A percentile compares a stretch with the other conserved stretches of the same genome.
Evolutionary conservation across 73 alveolate genomes (phyloP).

Genomic region (Blepharisma japonicum): DNA sequence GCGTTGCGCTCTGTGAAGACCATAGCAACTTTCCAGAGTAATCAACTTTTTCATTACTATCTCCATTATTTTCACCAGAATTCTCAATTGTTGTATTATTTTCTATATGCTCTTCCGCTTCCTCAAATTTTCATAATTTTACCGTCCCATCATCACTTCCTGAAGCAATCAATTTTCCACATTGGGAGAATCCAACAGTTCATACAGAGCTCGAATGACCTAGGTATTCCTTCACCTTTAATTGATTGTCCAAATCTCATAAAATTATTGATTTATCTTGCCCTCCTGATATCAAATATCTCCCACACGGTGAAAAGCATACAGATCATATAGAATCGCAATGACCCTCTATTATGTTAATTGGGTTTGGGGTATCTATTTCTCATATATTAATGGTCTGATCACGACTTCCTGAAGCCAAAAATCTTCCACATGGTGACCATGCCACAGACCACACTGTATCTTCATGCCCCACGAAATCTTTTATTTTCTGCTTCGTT

Average conservation of each 20-base stretch:
- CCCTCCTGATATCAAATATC: background rate
- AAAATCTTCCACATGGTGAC: background rate
- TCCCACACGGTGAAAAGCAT: background rate
- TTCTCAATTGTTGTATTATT: no score
- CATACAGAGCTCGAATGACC: background rate
- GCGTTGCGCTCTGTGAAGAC: no score
- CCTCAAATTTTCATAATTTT: background rate
- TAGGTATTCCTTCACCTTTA: background rate
- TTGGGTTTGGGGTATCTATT: background rate
- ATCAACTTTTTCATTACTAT: no score
- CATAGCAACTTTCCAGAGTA: no score
- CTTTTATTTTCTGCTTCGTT: background rate
- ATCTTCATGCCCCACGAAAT: slow-evolving; percentile 10
- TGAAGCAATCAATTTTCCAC: background rate
- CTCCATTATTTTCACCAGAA: no score
- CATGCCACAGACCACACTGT: background rate
- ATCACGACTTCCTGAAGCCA: background rate
- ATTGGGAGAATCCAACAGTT: background rate
- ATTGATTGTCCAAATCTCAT: background rate
- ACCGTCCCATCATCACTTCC: background rate
- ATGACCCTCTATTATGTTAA: background rate
- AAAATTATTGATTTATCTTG: background rate
- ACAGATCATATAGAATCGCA: background rate
- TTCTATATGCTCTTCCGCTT: background rate
- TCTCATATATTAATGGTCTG: background rate